Evolutionary conservation across 768 basidiomycete genomes (phyloP).

Genomic region (Imleria badia): DNA sequence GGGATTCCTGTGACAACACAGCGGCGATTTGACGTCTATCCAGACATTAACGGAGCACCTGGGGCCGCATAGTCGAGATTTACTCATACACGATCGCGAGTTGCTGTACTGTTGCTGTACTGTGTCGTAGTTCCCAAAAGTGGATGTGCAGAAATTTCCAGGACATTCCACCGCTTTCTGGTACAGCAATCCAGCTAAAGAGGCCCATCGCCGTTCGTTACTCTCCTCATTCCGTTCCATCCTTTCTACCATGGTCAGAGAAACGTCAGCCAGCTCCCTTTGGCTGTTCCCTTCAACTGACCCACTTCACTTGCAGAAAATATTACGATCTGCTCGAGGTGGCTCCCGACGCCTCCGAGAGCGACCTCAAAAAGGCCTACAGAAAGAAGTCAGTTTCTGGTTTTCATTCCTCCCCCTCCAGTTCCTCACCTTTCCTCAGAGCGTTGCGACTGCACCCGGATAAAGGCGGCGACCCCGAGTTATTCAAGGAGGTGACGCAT

Average conservation of each 20-base stretch:
- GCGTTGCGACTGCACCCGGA: constrained; percentile 86
- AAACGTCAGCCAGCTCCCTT: constrained; percentile 45
- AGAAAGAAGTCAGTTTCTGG: constrained; percentile 70
- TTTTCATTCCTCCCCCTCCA: background rate
- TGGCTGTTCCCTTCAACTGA: background rate
- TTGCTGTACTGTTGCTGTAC: background rate
- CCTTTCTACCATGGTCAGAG: constrained; percentile 57
- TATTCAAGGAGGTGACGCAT: constrained; percentile 97
- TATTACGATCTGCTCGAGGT: constrained; percentile 94
- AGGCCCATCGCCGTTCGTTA: constrained; percentile 12
- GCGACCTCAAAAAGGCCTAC: constrained; percentile 93
- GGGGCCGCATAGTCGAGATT: background rate
- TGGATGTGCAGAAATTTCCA: constrained; percentile 26
- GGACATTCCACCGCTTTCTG: constrained; percentile 35
- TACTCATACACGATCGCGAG: background rate
- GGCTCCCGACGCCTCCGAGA: constrained; percentile 70
- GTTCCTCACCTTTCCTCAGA: constrained; percentile 39
- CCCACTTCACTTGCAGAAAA: constrained; percentile 51
- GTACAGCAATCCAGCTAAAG: constrained; percentile 37
- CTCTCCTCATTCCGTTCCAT: constrained; percentile 13
- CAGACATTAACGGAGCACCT: constrained; percentile 52
- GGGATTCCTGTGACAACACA: constrained; percentile 93
- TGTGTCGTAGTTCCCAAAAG: constrained; percentile 16
- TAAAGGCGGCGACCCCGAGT: constrained; percentile 94
- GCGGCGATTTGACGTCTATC: constrained; percentile 90